phyloP scores from a whole-genome alignment of 176 grass and related monocot species.

The Carex scoparia region DNA sequence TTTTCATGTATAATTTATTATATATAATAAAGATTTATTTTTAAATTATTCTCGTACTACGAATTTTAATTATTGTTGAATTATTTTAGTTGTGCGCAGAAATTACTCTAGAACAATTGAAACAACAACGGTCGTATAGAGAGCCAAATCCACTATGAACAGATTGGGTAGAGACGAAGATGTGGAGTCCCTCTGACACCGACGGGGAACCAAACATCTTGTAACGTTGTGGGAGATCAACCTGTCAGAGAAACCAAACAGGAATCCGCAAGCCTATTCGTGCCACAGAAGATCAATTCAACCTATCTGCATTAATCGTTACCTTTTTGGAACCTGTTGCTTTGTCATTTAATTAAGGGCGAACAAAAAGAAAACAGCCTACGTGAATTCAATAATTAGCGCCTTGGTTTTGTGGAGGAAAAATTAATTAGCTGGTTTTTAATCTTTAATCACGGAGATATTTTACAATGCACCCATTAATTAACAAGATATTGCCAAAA shows the following conservation, averaged over 20 bases:
- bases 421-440: neutral
- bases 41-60: too few relatives aligned
- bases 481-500: neutral
- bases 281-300: neutral
- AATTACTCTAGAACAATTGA: neutral
- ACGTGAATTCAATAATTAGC: conserved; percentile 1
- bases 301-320: neutral
- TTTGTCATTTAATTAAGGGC: neutral
- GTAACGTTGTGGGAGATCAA: neutral
- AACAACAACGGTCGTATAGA: neutral
- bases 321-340: neutral
- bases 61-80: too few relatives aligned
- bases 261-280: too few relatives aligned
- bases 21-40: too few relatives aligned
- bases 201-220: too few relatives aligned
- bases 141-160: neutral
- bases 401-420: neutral
- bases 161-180: neutral
- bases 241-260: neutral
- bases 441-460: neutral
- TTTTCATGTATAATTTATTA: too few relatives aligned
- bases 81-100: neutral
- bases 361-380: neutral
- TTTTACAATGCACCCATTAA: neutral
- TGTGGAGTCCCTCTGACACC: neutral